Conservation (phyloP, 768 basidiomycete species). For the Pisolithus orientalis region DNA sequence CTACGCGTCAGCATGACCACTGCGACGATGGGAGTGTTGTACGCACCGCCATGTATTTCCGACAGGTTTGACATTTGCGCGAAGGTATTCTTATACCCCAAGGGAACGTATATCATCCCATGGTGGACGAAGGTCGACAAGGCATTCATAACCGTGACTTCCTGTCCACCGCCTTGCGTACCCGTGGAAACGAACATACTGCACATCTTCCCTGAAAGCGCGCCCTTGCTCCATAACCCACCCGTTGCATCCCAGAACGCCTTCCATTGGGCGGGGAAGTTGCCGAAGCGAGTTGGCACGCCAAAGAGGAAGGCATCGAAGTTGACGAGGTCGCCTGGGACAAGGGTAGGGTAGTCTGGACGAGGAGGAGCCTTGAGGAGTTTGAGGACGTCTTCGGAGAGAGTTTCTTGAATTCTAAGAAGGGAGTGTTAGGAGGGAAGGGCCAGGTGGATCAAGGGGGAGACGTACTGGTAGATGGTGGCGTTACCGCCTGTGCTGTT, state of each 20-base stretch:
- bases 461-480: slow-evolving; percentile 41
- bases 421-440: background rate
- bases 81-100: slow-evolving; percentile 43
- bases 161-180: slow-evolving; percentile 44
- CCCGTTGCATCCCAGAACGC: slow-evolving; percentile 49
- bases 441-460: background rate
- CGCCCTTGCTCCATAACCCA: slow-evolving; percentile 37
- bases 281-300: slow-evolving; percentile 39
- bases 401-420: slow-evolving; percentile 73
- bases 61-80: slow-evolving; percentile 32
- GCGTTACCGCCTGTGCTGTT: slow-evolving; percentile 36
- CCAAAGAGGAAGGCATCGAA: slow-evolving; percentile 40
- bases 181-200: slow-evolving; percentile 42
- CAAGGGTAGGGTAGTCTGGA: slow-evolving; percentile 57
- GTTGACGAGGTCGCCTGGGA: slow-evolving; percentile 8
- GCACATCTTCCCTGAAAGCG: slow-evolving; percentile 41
- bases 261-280: slow-evolving; percentile 21
- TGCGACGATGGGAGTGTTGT: background rate
- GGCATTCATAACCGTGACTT: slow-evolving; percentile 30
- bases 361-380: slow-evolving; percentile 70
- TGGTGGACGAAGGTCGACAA: slow-evolving; percentile 50
- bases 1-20: background rate
- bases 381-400: slow-evolving; percentile 60
- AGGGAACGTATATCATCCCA: slow-evolving; percentile 47
- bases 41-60: slow-evolving; percentile 44